phyloP scores from a whole-genome alignment of 768 basidiomycete genomes.

The Mrakia gelida region DNA sequence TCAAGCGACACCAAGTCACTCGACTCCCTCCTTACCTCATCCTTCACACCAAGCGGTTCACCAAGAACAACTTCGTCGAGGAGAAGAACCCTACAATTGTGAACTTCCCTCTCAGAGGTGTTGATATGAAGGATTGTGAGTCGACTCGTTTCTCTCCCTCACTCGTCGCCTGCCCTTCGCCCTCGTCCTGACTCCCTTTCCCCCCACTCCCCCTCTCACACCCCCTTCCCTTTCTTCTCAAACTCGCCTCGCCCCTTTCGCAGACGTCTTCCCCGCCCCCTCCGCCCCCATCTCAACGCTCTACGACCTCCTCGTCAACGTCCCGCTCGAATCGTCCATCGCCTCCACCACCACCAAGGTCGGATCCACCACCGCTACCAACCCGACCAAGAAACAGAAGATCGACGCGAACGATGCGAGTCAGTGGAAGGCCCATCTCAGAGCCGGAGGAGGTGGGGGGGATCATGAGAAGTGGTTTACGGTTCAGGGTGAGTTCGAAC shows the following conservation, averaged over 20 bases:
- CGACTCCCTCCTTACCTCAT: slow-evolving; percentile 86
- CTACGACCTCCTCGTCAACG: slow-evolving; percentile 94
- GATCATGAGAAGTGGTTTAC: slow-evolving; percentile 92
- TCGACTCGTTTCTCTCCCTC: slow-evolving; percentile 38
- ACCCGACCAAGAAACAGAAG: slow-evolving; percentile 35
- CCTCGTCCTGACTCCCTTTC: neutral
- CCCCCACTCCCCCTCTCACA: neutral
- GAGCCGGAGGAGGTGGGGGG: slow-evolving; percentile 58
- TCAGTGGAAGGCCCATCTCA: slow-evolving; percentile 70
- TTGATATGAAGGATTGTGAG: slow-evolving; percentile 90
- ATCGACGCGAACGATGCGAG: slow-evolving; percentile 75
- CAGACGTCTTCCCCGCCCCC: slow-evolving; percentile 65
- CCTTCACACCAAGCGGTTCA: slow-evolving; percentile 92
- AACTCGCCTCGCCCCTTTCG: no score
- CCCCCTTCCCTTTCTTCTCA: no score
- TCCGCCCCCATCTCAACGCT: slow-evolving; percentile 57
- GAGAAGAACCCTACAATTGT: slow-evolving; percentile 99
- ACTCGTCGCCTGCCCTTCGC: slow-evolving; percentile 19
- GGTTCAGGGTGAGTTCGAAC: slow-evolving; percentile 63
- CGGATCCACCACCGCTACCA: slow-evolving; percentile 38
- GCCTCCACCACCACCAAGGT: slow-evolving; percentile 76
- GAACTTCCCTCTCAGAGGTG: slow-evolving; percentile 88
- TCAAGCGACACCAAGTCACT: slow-evolving; percentile 86
- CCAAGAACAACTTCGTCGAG: slow-evolving; percentile 92
- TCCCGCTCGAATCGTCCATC: slow-evolving; percentile 81